Conservation (phyloP, 2,329 filamentous ascomycete genomes). For the Colletotrichum graminicola region DNA sequence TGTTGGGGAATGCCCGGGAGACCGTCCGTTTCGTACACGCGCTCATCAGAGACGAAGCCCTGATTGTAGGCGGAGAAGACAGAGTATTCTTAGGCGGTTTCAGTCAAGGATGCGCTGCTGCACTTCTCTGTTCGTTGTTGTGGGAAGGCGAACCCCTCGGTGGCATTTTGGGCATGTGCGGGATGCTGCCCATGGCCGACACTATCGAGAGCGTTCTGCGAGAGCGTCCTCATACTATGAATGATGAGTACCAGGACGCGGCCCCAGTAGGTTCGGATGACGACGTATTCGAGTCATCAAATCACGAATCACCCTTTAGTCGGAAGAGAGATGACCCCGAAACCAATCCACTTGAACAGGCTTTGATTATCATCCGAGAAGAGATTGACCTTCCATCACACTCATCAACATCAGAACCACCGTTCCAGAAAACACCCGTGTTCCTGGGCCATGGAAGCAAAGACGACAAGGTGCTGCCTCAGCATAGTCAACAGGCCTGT, state of each 20-base stretch:
- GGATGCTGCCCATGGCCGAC: constrained; percentile 58
- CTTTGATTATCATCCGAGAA: constrained; percentile 16
- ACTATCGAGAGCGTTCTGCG: constrained; percentile 45
- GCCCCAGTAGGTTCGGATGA: background rate
- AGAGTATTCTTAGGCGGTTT: constrained; percentile 63
- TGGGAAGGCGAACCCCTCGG: constrained; percentile 57
- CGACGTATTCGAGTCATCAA: background rate
- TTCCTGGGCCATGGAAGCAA: constrained; percentile 60
- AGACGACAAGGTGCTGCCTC: constrained; percentile 56
- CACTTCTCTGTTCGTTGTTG: constrained; percentile 56
- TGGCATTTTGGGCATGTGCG: constrained; percentile 58
- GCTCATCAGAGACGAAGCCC: constrained; percentile 53
- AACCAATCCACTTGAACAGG: background rate
- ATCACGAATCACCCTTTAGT: background rate
- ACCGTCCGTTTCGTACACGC: constrained; percentile 55
- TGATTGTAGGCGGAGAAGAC: constrained; percentile 50
- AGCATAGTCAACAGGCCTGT: constrained; percentile 52
- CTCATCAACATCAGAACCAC: constrained; percentile 6
- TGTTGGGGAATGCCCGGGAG: constrained; percentile 50
- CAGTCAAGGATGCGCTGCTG: constrained; percentile 66
- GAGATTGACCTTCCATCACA: constrained; percentile 21
- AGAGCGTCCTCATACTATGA: background rate
- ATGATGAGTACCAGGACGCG: background rate
- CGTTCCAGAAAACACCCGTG: constrained; percentile 52
- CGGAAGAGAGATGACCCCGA: background rate